Conservation (phyloP, 1,284 basidiomycete species). For the Malassezia arunalokei region DNA sequence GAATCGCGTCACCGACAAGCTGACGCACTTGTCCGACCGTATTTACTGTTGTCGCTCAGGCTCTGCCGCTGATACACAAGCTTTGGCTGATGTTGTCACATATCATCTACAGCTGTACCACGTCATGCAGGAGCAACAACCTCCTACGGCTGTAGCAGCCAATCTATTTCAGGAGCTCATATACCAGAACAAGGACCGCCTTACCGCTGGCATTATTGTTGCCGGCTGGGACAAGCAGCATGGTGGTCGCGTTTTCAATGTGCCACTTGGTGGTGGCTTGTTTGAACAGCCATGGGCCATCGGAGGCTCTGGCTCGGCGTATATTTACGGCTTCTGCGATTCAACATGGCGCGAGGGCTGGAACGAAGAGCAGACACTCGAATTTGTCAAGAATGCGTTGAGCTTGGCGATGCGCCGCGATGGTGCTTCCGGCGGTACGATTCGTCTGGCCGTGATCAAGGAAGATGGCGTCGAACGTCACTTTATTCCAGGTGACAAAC, state of each 20-base stretch:
- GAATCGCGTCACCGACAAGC: slow-evolving; percentile 96
- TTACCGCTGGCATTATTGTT: slow-evolving; percentile 91
- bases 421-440: slow-evolving; percentile 92
- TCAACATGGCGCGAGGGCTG: slow-evolving; percentile 93
- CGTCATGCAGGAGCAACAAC: slow-evolving; percentile 62
- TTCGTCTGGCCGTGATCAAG: slow-evolving; percentile 92
- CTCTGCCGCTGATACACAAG: slow-evolving; percentile 90
- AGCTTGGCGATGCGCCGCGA: slow-evolving; percentile 93
- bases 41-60: slow-evolving; percentile 98
- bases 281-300: slow-evolving; percentile 44
- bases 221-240: slow-evolving; percentile 89
- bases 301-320: slow-evolving; percentile 75
- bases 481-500: slow-evolving; percentile 70
- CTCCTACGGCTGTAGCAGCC: slow-evolving; percentile 70
- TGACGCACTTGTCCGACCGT: slow-evolving; percentile 90
- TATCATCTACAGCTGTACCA: slow-evolving; percentile 71
- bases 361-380: slow-evolving; percentile 75
- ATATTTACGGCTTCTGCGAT: slow-evolving; percentile 98
- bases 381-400: slow-evolving; percentile 87
- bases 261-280: slow-evolving; percentile 37
- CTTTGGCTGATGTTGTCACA: slow-evolving; percentile 84
- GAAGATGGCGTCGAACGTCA: slow-evolving; percentile 78
- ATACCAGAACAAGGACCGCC: slow-evolving; percentile 74
- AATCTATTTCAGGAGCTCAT: slow-evolving; percentile 76
- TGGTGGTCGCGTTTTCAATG: slow-evolving; percentile 93